A percentile compares a stretch with the other conserved stretches of the same genome.
Evolutionary conservation across 108 stramenopile species (phyloP).

Genomic region (Skeletonema grethae): DNA sequence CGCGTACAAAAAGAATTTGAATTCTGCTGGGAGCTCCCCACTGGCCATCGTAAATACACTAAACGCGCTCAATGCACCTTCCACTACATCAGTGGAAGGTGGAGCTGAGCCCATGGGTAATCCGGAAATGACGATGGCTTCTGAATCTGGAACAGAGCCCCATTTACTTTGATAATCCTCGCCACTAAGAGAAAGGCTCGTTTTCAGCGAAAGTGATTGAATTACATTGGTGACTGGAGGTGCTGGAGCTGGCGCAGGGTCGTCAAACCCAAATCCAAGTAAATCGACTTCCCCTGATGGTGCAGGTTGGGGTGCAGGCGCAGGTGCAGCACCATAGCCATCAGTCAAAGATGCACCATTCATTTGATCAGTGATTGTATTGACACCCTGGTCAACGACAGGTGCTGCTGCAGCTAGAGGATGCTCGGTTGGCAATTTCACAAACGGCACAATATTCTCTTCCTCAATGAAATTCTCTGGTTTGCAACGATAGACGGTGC

Average conservation of each 20-base stretch:
- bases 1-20: constrained; percentile 92
- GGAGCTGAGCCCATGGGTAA: constrained; percentile 55
- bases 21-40: constrained; percentile 83
- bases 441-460: constrained; percentile 75
- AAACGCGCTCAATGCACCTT: constrained; percentile 51
- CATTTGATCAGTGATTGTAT: constrained; percentile 38
- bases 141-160: constrained; percentile 73
- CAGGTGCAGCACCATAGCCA: constrained; percentile 16
- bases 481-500: constrained; percentile 92
- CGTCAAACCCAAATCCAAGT: constrained; percentile 71
- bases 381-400: constrained; percentile 43
- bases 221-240: constrained; percentile 34
- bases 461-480: constrained; percentile 90
- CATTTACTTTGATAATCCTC: constrained; percentile 89
- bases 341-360: constrained; percentile 21
- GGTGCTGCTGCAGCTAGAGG: constrained; percentile 54
- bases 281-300: constrained; percentile 53
- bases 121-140: constrained; percentile 59
- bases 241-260: constrained; percentile 47
- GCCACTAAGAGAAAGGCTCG: constrained; percentile 66
- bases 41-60: constrained; percentile 88
- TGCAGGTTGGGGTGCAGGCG: constrained; percentile 6
- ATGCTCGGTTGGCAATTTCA: constrained; percentile 78
- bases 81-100: constrained; percentile 64
- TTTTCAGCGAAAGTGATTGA: constrained; percentile 54